Evolutionary conservation across 805 yeast species (phyloP).

Genomic region (Yamadazyma laniorum): DNA sequence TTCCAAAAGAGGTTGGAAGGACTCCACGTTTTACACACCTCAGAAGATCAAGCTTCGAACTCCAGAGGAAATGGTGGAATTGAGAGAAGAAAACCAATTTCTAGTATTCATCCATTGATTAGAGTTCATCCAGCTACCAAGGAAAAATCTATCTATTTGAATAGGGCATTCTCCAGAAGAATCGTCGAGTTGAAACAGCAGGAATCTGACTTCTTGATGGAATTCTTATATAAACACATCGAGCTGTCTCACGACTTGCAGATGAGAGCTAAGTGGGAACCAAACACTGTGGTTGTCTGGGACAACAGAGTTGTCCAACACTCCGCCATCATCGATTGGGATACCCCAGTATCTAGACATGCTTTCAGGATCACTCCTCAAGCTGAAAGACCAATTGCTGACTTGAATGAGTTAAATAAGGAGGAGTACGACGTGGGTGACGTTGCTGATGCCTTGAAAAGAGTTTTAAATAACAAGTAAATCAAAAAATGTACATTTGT

Average conservation of each 20-base stretch:
- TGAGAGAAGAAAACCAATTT: slow-evolving; percentile 66
- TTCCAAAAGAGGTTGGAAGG: slow-evolving; percentile 59
- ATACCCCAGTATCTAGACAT: slow-evolving; percentile 63
- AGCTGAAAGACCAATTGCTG: slow-evolving; percentile 66
- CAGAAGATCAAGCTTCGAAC: slow-evolving; percentile 64
- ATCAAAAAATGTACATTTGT: too few relatives aligned
- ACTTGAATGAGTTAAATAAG: slow-evolving; percentile 37
- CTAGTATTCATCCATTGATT: slow-evolving; percentile 66
- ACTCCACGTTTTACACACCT: slow-evolving; percentile 67
- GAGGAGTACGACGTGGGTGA: slow-evolving; percentile 35
- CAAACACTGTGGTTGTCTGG: slow-evolving; percentile 71
- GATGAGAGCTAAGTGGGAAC: slow-evolving; percentile 69
- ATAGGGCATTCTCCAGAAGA: slow-evolving; percentile 60
- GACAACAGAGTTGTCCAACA: slow-evolving; percentile 74
- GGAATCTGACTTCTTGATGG: slow-evolving; percentile 61
- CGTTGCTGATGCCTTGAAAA: slow-evolving; percentile 24
- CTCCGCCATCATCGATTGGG: slow-evolving; percentile 72
- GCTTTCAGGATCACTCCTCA: slow-evolving; percentile 69
- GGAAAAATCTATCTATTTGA: slow-evolving; percentile 56
- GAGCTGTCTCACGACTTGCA: slow-evolving; percentile 59
- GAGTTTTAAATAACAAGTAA: slow-evolving; percentile 1
- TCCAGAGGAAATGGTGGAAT: slow-evolving; percentile 57
- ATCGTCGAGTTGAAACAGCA: slow-evolving; percentile 72
- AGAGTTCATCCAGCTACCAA: slow-evolving; percentile 73
- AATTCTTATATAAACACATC: slow-evolving; percentile 54